Evolutionary conservation across 192 early-diverging fungal species (phyloP).

Genomic region (Coemansia sp.): DNA sequence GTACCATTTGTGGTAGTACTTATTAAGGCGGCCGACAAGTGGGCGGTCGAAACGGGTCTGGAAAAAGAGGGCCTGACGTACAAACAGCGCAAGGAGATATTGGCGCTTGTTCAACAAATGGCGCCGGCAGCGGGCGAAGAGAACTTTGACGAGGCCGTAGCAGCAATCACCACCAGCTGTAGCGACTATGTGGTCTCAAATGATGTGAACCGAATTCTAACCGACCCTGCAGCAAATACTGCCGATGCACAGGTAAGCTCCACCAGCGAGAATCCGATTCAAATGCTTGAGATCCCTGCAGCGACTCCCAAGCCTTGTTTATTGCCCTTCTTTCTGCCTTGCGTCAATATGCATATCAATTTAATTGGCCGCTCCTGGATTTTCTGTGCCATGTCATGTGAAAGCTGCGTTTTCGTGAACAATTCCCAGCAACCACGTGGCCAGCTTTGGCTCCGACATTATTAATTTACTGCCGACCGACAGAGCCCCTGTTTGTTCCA

Average conservation of each 20-base stretch:
- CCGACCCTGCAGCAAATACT: constrained; percentile 35
- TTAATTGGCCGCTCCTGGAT: not conserved
- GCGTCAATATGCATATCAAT: not conserved
- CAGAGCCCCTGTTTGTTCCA: constrained; percentile 1
- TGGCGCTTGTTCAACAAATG: constrained; percentile 58
- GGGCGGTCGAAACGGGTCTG: constrained; percentile 58
- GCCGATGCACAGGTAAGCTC: constrained; percentile 26
- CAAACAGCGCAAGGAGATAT: constrained; percentile 67
- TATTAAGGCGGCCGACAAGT: constrained; percentile 70
- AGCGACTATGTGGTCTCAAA: constrained; percentile 52
- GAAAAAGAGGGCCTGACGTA: constrained; percentile 38
- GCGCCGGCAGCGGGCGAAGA: constrained; percentile 70
- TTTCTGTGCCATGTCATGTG: not conserved
- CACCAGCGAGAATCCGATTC: constrained; percentile 8
- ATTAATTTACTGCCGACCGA: constrained; percentile 8
- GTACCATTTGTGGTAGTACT: constrained; percentile 86
- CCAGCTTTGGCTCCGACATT: not conserved
- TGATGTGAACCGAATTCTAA: constrained; percentile 30
- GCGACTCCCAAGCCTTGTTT: constrained; percentile 13
- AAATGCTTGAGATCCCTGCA: not conserved
- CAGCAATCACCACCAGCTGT: constrained; percentile 61
- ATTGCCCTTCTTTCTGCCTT: constrained; percentile 8
- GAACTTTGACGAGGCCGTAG: constrained; percentile 86
- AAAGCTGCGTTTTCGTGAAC: constrained; percentile 1
- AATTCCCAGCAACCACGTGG: constrained; percentile 11